Conservation (phyloP, 768 basidiomycete genomes). For the Lactarius hengduanensis region DNA sequence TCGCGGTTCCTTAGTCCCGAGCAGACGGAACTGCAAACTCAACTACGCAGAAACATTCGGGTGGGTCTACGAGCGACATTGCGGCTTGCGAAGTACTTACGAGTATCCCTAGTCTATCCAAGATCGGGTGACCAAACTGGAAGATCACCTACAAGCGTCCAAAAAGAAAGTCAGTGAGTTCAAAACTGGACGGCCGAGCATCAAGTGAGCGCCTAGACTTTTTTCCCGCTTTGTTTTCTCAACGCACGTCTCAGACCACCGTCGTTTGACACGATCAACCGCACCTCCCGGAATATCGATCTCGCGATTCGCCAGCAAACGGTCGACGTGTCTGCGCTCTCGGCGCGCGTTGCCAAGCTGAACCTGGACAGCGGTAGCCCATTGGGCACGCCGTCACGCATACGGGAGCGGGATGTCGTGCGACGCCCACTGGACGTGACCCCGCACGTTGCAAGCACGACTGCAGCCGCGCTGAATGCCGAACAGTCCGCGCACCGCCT, state of each 20-base stretch:
- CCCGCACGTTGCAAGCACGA: conserved; percentile 67
- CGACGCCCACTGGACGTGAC: conserved; percentile 39
- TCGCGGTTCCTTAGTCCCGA: conserved; percentile 62
- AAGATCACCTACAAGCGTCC: conserved; percentile 21
- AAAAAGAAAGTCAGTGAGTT: conserved; percentile 27
- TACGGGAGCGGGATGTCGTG: conserved; percentile 17
- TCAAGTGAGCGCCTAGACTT: conserved; percentile 8
- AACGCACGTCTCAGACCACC: conserved; percentile 57
- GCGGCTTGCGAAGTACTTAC: conserved; percentile 10
- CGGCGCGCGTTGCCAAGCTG: conserved; percentile 52
- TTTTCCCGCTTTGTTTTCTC: background rate
- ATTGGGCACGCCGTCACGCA: conserved; percentile 32
- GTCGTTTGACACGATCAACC: conserved; percentile 79
- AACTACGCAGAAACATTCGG: conserved; percentile 67
- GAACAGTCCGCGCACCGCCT: conserved; percentile 71
- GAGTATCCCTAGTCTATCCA: conserved; percentile 17
- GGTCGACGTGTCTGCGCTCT: conserved; percentile 50
- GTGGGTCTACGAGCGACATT: conserved; percentile 42
- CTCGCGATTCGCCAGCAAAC: conserved; percentile 62
- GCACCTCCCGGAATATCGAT: conserved; percentile 85
- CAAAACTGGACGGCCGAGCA: conserved; percentile 22
- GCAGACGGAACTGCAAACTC: conserved; percentile 77
- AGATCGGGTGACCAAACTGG: conserved; percentile 25
- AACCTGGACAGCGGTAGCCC: conserved; percentile 42
- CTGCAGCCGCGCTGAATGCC: conserved; percentile 79